Evolutionary conservation across 2,329 filamentous ascomycete species (phyloP).

Genomic region (Fusarium nurragi): DNA sequence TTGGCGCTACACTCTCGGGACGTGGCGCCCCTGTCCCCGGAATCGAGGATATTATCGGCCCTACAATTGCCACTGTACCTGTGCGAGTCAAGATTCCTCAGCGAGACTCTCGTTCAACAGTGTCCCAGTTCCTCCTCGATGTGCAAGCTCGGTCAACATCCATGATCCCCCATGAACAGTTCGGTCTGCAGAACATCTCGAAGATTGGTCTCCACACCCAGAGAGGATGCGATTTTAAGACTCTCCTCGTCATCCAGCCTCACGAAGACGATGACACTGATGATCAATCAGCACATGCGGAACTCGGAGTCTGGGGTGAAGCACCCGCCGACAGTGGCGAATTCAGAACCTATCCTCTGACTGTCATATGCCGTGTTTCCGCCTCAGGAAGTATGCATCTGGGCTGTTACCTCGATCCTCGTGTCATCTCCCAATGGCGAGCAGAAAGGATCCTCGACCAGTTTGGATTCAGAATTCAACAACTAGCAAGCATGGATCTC

Average conservation of each 20-base stretch:
- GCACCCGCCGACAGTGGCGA: background rate
- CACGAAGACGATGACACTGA: background rate
- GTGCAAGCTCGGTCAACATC: slow-evolving; percentile 24
- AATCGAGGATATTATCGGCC: slow-evolving; percentile 41
- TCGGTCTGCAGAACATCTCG: slow-evolving; percentile 19
- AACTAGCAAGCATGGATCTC: background rate
- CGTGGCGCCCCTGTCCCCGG: slow-evolving; percentile 38
- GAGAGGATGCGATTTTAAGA: slow-evolving; percentile 11
- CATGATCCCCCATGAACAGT: slow-evolving; percentile 29
- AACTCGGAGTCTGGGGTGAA: slow-evolving; percentile 2
- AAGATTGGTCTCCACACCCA: background rate
- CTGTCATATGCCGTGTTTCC: slow-evolving; percentile 5
- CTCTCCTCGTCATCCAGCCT: slow-evolving; percentile 23
- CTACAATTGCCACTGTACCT: slow-evolving; percentile 44
- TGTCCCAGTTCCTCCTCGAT: slow-evolving; percentile 53
- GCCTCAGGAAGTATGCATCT: background rate
- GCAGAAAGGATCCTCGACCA: slow-evolving; percentile 4
- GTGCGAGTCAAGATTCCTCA: slow-evolving; percentile 30
- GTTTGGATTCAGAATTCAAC: background rate
- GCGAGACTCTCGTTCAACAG: background rate
- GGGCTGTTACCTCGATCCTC: slow-evolving; percentile 8
- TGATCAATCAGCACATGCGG: background rate
- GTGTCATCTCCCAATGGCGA: slow-evolving; percentile 8
- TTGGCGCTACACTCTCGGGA: slow-evolving; percentile 41
- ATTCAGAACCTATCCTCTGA: slow-evolving; percentile 12